Conservation (phyloP, 2,329 filamentous ascomycete genomes). For the Claviceps maximensis region DNA sequence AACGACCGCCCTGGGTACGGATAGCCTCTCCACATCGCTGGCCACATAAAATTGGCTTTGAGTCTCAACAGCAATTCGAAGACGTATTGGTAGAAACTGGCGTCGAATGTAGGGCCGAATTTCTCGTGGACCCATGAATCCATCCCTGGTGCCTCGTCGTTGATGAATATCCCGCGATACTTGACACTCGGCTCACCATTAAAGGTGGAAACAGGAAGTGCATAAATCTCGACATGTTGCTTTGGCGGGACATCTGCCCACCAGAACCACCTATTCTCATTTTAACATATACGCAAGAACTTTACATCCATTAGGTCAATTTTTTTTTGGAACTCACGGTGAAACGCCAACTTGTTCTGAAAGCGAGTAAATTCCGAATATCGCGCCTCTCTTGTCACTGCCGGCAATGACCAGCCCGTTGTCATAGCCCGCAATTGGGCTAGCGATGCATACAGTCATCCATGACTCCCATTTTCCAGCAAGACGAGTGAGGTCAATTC, state of each 20-base stretch:
- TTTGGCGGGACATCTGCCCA: conserved; percentile 43
- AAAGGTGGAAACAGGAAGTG: conserved; percentile 20
- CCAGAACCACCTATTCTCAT: conserved; percentile 36
- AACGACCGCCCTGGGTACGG: conserved; percentile 40
- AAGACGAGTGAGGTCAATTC: conserved; percentile 12
- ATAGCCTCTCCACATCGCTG: conserved; percentile 47
- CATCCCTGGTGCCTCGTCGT: conserved; percentile 35
- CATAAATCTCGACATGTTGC: conserved; percentile 33
- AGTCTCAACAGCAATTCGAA: conserved; percentile 50
- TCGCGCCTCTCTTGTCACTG: conserved; percentile 45
- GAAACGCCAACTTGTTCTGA: conserved; percentile 50
- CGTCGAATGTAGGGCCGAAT: conserved; percentile 34
- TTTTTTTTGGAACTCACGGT: conserved; percentile 18
- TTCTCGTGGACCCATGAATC: conserved; percentile 42
- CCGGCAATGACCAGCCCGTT: conserved; percentile 42
- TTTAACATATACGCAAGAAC: background rate
- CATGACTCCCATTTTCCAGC: conserved; percentile 43
- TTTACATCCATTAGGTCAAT: background rate
- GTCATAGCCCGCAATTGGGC: conserved; percentile 27
- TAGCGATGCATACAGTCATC: conserved; percentile 31
- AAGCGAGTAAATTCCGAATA: conserved; percentile 46
- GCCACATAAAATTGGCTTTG: conserved; percentile 53
- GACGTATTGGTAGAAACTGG: conserved; percentile 45
- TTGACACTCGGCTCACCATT: conserved; percentile 40
- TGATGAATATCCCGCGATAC: conserved; percentile 49